phyloP scores from a whole-genome alignment of 768 basidiomycete species.

The Mrakia hoshinonis region DNA sequence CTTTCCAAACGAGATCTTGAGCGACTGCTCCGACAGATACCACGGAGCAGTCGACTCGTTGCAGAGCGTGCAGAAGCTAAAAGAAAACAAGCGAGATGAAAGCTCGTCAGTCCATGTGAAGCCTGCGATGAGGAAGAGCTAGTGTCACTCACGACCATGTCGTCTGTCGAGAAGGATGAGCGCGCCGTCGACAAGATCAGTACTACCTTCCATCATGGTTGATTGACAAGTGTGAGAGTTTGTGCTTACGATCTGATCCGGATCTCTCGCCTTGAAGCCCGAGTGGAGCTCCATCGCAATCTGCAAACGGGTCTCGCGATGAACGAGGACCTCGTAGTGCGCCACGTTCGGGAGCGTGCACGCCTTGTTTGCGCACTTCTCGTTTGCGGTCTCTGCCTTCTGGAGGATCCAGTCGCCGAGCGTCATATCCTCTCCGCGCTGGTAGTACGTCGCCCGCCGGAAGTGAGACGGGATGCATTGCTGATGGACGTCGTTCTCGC shows the following conservation, averaged over 20 bases:
- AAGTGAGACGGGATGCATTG: conserved; percentile 41
- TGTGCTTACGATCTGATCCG: conserved; percentile 30
- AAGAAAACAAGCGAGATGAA: no score
- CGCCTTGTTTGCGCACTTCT: conserved; percentile 70
- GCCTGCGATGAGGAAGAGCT: no score
- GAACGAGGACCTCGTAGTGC: conserved; percentile 85
- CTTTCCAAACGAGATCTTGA: conserved; percentile 77
- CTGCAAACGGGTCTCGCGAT: conserved; percentile 71
- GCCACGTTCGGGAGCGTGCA: conserved; percentile 48
- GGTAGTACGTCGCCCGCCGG: conserved; percentile 54
- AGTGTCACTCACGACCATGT: neutral
- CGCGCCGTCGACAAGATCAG: neutral
- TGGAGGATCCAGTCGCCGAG: conserved; percentile 86
- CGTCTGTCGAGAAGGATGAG: neutral
- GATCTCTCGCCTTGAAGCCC: conserved; percentile 3
- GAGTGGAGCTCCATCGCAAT: conserved; percentile 63
- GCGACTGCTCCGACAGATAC: conserved; percentile 19
- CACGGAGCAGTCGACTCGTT: conserved; percentile 39
- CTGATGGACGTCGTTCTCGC: conserved; percentile 8
- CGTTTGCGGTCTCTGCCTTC: conserved; percentile 47
- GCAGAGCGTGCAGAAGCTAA: conserved; percentile 55
- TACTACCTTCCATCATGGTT: conserved; percentile 48
- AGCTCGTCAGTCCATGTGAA: neutral
- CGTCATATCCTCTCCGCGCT: conserved; percentile 63
- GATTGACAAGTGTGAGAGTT: conserved; percentile 32